Base-by-base conservation (phyloP, 2,329 filamentous ascomycete species). In the Microascus cirrosus region DNA sequence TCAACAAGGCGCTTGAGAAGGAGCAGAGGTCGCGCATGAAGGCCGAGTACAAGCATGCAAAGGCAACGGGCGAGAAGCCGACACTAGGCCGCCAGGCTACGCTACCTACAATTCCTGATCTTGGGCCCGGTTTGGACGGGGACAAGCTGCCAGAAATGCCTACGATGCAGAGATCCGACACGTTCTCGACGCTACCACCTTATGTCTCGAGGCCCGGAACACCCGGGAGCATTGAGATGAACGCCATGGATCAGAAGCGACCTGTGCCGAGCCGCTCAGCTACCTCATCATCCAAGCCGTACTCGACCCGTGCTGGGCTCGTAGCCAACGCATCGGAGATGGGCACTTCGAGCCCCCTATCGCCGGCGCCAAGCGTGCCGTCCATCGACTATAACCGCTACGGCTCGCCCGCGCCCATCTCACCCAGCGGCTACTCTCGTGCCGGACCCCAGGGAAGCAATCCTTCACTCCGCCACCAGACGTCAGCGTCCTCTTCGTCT, bases 1-100 rank as follows among this genome's bases (percentile, higher is more conserved):
- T 96, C 65, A 90, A 94, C 72, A 92, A 90, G 70, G 93, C 91
- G 0, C 74, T 97, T 28, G 87, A 86, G 56, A 90, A 91, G 65
- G 87, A 94, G 57, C 85, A 87, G 68, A 78, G 77, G 61, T 82
- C 79, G 64, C 77, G 79, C 63, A 72, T 73, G 25, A 81, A 75
- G 65, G 77, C 75, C 0, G 80, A 79, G 61, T 59, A 72, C 28
- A 79, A 73, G 64, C 74, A 72, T 20, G 79, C 78, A 3, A 77
- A 76, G 64, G 81, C 79, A 66, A 80, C 59, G 10, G 69, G 82
- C 56, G 81, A 80, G 55, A 76, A 78, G 61, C 66, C 73, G 24
- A 70, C 72, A 1, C 62, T 77, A 32, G 76, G 78, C 48, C 76
- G 82, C 59, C 78, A 84, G 64, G 83, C 84, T n/a, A 91, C 89